These are phyloP conservation scores for Albizia julibrissin DNA, from an alignment of 306 rosid genomes.

Conservation along the genomic window DNA sequence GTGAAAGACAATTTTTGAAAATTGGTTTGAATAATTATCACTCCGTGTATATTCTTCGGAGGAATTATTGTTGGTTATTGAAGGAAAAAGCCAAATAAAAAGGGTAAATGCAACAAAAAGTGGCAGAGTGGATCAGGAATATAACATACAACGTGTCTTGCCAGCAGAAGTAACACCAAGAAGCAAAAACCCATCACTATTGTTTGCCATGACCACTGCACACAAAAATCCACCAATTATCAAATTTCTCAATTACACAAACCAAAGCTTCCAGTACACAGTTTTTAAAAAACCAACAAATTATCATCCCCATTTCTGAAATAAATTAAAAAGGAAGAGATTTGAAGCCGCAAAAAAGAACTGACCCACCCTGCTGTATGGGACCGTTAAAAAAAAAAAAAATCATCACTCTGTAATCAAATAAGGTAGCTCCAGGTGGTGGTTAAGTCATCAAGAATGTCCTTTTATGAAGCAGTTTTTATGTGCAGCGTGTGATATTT, in stretches of 20 bases:
- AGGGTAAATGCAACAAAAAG: background rate
- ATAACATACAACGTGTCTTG: conserved; percentile 78
- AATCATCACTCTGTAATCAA: background rate
- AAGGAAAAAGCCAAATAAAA: background rate
- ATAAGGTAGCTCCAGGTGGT: background rate
- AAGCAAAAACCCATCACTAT: conserved; percentile 88
- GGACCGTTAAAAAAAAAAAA: background rate
- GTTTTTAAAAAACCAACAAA: background rate
- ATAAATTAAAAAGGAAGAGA: too few relatives aligned
- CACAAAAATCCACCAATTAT: conserved; percentile 13
- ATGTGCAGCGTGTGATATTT: background rate
- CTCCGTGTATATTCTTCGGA: background rate
- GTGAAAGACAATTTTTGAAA: background rate
- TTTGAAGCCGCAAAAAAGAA: background rate
- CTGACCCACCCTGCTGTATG: background rate
- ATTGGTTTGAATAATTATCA: background rate
- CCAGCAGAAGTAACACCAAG: conserved; percentile 64
- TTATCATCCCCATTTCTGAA: too few relatives aligned
- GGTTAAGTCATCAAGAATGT: background rate
- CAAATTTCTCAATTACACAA: background rate
- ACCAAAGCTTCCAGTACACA: background rate
- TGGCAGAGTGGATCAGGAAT: background rate
- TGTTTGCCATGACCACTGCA: conserved; percentile 99
- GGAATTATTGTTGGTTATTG: background rate
- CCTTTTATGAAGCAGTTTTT: background rate